Percentiles rank a stretch among this genome's conserved stretches.
These are phyloP conservation scores for Chimonanthus praecox DNA, from an alignment of 164 flowering plant genomes.

Conservation along the genomic window DNA sequence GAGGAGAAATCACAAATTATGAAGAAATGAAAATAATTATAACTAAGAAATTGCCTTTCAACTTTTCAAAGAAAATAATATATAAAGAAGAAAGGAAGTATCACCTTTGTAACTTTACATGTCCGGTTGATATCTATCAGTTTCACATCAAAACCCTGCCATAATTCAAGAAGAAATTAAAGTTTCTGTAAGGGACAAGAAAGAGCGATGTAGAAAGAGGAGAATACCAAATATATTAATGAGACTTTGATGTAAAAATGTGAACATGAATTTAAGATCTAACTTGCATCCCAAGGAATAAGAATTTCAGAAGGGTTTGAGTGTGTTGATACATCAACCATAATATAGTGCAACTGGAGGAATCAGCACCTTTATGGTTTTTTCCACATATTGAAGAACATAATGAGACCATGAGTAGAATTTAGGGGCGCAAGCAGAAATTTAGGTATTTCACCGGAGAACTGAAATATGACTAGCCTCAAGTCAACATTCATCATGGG, in stretches of 20 bases:
- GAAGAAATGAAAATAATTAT: conserved; percentile 4
- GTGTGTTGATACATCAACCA: neutral
- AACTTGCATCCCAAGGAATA: neutral
- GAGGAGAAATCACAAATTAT: conserved; percentile 1
- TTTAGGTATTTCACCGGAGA: too few species aligned
- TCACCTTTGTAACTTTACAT: conserved; percentile 91
- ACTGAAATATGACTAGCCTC: too few species aligned
- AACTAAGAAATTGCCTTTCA: neutral
- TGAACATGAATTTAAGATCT: neutral
- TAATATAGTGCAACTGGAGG: too few species aligned
- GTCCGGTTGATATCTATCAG: conserved; percentile 74
- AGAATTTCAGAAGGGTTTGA: neutral
- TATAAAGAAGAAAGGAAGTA: neutral
- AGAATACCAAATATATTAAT: neutral
- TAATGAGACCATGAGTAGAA: neutral
- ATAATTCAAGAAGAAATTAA: conserved; percentile 16
- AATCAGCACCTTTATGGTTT: too few species aligned
- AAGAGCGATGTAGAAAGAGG: neutral
- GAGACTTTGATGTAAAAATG: neutral
- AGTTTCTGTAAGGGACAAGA: neutral
- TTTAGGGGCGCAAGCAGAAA: too few species aligned
- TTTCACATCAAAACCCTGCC: conserved; percentile 92
- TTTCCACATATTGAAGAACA: too few species aligned
- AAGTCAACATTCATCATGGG: neutral
- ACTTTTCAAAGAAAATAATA: neutral